Evolutionary conservation across 148 eudicot species (phyloP).

Genomic region (Hydrangea macrophylla): DNA sequence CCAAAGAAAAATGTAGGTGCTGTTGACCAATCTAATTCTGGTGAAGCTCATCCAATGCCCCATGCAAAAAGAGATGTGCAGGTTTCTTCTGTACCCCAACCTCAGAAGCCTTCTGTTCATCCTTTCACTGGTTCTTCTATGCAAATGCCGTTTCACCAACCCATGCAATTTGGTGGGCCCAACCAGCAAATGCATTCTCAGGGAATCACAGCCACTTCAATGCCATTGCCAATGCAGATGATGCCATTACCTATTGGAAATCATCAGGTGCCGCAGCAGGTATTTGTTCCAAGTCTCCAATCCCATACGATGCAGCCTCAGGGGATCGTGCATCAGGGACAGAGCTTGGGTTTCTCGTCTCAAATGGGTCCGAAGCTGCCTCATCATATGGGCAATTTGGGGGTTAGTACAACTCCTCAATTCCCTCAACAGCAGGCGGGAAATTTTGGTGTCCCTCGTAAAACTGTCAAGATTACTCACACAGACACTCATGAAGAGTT

Average conservation of each 20-base stretch:
- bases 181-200: constrained; percentile 51
- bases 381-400: constrained; percentile 57
- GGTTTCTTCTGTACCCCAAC: constrained; percentile 35
- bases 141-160: constrained; percentile 50
- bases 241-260: constrained; percentile 50
- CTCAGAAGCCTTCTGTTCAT: constrained; percentile 47
- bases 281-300: constrained; percentile 53
- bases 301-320: constrained; percentile 57
- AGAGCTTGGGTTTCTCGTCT: constrained; percentile 45
- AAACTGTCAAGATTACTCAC: constrained; percentile 75
- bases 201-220: constrained; percentile 35
- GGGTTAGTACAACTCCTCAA: constrained; percentile 44
- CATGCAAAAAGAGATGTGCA: constrained; percentile 46
- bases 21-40: constrained; percentile 31
- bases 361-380: constrained; percentile 49
- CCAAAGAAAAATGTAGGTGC: constrained; percentile 41
- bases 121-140: constrained; percentile 43
- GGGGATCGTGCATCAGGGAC: constrained; percentile 77
- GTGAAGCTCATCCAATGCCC: constrained; percentile 31
- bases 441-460: constrained; percentile 49
- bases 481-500: constrained; percentile 85
- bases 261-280: constrained; percentile 46
- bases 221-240: no score
- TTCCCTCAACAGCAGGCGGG: constrained; percentile 54
- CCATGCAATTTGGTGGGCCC: constrained; percentile 50